Percentiles rank a stretch among this genome's conserved stretches.
These are phyloP conservation scores for Neophaeococcomyces mojaviensis DNA, from an alignment of 2,329 filamentous ascomycete species.

Conservation along the genomic window DNA sequence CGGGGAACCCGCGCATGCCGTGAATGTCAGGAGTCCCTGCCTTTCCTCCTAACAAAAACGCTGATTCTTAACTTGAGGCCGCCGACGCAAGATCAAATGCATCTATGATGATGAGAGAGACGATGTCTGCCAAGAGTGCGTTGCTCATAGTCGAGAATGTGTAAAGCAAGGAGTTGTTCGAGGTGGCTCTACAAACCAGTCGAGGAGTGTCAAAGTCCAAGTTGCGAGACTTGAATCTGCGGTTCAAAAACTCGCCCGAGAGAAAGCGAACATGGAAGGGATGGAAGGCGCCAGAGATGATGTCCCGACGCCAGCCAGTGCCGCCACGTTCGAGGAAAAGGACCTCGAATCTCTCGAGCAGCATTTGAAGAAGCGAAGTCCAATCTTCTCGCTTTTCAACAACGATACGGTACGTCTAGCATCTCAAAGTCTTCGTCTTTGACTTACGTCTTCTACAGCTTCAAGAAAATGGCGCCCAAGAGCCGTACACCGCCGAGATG, in stretches of 20 bases:
- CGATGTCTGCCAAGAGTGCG: constrained; percentile 18
- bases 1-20: constrained; percentile 21
- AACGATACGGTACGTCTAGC: constrained; percentile 16
- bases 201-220: not conserved
- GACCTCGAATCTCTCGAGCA: constrained; percentile 2
- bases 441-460: constrained; percentile 1
- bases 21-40: constrained; percentile 17
- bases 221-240: constrained; percentile 1
- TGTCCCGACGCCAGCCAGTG: not conserved
- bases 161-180: constrained; percentile 16
- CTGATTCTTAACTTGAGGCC: constrained; percentile 12
- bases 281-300: not conserved
- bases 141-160: constrained; percentile 14
- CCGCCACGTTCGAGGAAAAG: not conserved
- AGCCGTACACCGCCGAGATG: constrained; percentile 1
- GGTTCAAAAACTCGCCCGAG: constrained; percentile 2
- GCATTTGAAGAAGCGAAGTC: constrained; percentile 11
- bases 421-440: not conserved
- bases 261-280: not conserved
- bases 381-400: constrained; percentile 20
- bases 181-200: not conserved
- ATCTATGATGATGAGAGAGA: constrained; percentile 11
- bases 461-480: constrained; percentile 4
- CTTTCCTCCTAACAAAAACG: not conserved
- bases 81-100: constrained; percentile 23